phyloP scores from a whole-genome alignment of 768 basidiomycete genomes.

The Crepidotus variabilis region DNA sequence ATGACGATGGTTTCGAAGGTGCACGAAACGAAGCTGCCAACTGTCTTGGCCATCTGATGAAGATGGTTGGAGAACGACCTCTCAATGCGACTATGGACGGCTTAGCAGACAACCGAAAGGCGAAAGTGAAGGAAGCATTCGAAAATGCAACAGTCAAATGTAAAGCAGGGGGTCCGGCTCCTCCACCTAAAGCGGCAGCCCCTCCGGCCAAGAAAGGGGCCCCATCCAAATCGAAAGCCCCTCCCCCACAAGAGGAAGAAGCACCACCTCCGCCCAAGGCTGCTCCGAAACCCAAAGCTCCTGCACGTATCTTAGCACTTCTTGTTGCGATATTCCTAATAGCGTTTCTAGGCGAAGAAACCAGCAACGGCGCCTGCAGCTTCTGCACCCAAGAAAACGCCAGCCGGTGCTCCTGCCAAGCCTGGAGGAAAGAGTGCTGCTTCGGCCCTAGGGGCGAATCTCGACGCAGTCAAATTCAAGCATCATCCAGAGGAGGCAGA shows the following conservation, averaged over 20 bases:
- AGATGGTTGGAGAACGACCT: slow-evolving; percentile 92
- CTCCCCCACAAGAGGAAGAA: slow-evolving; percentile 23
- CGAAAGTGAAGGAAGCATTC: slow-evolving; percentile 91
- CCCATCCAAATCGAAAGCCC: slow-evolving; percentile 15
- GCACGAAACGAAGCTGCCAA: slow-evolving; percentile 88
- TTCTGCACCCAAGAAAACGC: slow-evolving; percentile 41
- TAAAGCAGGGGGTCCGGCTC: slow-evolving; percentile 58
- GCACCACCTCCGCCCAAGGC: slow-evolving; percentile 38
- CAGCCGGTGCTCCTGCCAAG: slow-evolving; percentile 34
- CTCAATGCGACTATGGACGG: slow-evolving; percentile 84
- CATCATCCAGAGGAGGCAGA: slow-evolving; percentile 94
- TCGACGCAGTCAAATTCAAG: slow-evolving; percentile 89
- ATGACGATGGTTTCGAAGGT: slow-evolving; percentile 88
- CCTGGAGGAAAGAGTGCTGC: slow-evolving; percentile 49
- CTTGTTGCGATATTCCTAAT: slow-evolving; percentile 3
- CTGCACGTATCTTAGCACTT: slow-evolving; percentile 39
- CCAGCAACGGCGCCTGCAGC: slow-evolving; percentile 33
- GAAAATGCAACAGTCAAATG: slow-evolving; percentile 92
- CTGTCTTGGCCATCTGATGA: slow-evolving; percentile 88
- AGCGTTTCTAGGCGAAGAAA: slow-evolving; percentile 5
- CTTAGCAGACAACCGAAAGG: slow-evolving; percentile 82
- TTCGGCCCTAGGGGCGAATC: slow-evolving; percentile 43
- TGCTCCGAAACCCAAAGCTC: slow-evolving; percentile 46
- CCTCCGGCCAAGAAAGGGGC: slow-evolving; percentile 14
- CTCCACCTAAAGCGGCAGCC: slow-evolving; percentile 45